Conservation (phyloP, 371 early-diverging fungal species). For the Mortierella sp. region DNA sequence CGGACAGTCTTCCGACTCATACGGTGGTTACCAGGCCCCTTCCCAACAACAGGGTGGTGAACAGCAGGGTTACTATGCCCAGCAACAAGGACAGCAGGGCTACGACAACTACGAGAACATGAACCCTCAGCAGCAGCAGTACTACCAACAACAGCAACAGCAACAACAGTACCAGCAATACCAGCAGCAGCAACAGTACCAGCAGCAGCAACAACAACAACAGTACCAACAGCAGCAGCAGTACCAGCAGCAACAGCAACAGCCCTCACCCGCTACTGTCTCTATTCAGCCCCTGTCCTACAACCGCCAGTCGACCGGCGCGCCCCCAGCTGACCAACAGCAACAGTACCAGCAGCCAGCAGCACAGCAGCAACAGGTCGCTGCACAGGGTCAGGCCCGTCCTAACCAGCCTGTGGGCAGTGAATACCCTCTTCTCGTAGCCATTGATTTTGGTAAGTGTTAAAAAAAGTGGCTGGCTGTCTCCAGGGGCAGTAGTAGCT, state of each 20-base stretch:
- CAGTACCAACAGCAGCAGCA: constrained; percentile 22
- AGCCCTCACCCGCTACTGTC: constrained; percentile 24
- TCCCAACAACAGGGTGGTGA: constrained; percentile 14
- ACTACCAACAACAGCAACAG: constrained; percentile 27
- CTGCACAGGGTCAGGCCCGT: constrained; percentile 21
- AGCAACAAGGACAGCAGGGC: constrained; percentile 17
- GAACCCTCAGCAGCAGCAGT: constrained; percentile 25
- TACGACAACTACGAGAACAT: constrained; percentile 4
- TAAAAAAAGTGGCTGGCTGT: not conserved
- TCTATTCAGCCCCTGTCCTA: constrained; percentile 53
- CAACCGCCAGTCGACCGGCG: constrained; percentile 27
- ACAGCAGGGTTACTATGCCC: constrained; percentile 20
- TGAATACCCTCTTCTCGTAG: constrained; percentile 49
- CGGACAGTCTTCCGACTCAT: constrained; percentile 6
- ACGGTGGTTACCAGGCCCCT: constrained; percentile 30
- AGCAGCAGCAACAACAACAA: constrained; percentile 33
- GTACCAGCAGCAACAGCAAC: constrained; percentile 23
- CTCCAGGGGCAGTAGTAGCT: not conserved
- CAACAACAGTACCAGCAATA: constrained; percentile 33
- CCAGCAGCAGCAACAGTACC: constrained; percentile 30
- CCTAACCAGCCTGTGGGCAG: constrained; percentile 21
- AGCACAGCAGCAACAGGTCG: constrained; percentile 26
- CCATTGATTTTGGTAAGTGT: constrained; percentile 49
- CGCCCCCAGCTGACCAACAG: constrained; percentile 19
- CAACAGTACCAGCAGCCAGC: constrained; percentile 11